Percentiles rank a stretch among this genome's conserved stretches.
These are phyloP conservation scores for Diplotaxis tenuifolia DNA, from an alignment of 345 rosid genomes.

Conservation along the genomic window DNA sequence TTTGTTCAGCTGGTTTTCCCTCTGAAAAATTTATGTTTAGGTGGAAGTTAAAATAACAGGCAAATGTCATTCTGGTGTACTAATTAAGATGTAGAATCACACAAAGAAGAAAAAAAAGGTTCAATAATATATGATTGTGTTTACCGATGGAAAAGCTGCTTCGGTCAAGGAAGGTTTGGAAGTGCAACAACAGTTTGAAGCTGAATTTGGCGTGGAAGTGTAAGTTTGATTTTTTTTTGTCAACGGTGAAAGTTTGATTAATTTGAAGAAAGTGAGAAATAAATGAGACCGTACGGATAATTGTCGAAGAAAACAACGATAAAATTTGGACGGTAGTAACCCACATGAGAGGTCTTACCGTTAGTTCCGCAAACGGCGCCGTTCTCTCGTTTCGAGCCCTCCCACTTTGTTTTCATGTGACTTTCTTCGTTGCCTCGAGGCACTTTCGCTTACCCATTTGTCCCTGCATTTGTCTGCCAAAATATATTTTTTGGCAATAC, in stretches of 20 bases:
- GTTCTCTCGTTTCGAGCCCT: slow-evolving; percentile 32
- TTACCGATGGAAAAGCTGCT: not conserved
- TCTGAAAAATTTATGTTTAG: not conserved
- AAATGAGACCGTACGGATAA: slow-evolving; percentile 25
- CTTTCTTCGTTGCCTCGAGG: slow-evolving; percentile 25
- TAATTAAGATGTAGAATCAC: not conserved
- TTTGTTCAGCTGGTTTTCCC: not conserved
- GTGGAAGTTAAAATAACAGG: not conserved
- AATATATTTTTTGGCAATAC: not conserved
- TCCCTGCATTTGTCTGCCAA: slow-evolving; percentile 5
- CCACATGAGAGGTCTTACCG: slow-evolving; percentile 18
- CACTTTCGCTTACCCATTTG: slow-evolving; percentile 15
- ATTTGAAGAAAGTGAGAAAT: not conserved
- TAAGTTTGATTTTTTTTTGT: not conserved
- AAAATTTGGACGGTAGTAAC: slow-evolving; percentile 29
- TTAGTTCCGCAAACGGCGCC: slow-evolving; percentile 37
- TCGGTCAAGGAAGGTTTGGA: not conserved
- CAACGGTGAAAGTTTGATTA: slow-evolving; percentile 3
- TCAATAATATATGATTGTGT: not conserved
- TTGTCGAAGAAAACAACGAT: slow-evolving; percentile 21
- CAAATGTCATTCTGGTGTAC: not conserved
- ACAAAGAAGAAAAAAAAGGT: not conserved
- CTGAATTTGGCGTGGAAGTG: not conserved
- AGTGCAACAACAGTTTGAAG: not conserved
- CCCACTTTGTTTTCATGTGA: slow-evolving; percentile 25